phyloP scores from a whole-genome alignment of 345 rosid species.

The rapeseed (Brassica napus) region DNA sequence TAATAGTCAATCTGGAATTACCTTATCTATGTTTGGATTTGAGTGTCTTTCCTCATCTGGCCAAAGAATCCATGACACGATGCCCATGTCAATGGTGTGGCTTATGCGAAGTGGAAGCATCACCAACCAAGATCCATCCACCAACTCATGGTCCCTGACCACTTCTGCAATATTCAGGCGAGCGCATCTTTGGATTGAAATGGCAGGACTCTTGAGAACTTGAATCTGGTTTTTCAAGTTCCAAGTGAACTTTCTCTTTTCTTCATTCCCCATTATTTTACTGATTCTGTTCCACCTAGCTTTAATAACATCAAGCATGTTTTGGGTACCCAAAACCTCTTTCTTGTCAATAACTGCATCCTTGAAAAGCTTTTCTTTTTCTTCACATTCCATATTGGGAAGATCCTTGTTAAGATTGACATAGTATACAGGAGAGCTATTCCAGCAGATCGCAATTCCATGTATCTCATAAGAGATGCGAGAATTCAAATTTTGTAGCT shows the following conservation, averaged over 20 bases:
- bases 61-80: slow-evolving; percentile 94
- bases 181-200: slow-evolving; percentile 68
- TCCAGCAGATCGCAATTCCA: slow-evolving; percentile 95
- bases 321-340: slow-evolving; percentile 39
- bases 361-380: slow-evolving; percentile 37
- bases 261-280: slow-evolving; percentile 65
- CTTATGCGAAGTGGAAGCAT: slow-evolving; percentile 55
- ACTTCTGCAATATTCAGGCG: slow-evolving; percentile 45
- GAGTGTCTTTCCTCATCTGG: slow-evolving; percentile 96
- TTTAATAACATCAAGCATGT: slow-evolving; percentile 50
- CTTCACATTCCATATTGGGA: slow-evolving; percentile 47
- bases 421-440: slow-evolving; percentile 78
- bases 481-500: slow-evolving; percentile 51
- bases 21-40: slow-evolving; percentile 86
- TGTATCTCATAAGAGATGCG: slow-evolving; percentile 65
- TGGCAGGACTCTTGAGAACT: slow-evolving; percentile 66
- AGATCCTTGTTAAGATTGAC: slow-evolving; percentile 81
- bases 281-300: slow-evolving; percentile 73
- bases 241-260: slow-evolving; percentile 78
- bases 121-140: slow-evolving; percentile 54
- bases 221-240: slow-evolving; percentile 87
- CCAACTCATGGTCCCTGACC: slow-evolving; percentile 48
- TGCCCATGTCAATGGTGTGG: slow-evolving; percentile 68
- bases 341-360: slow-evolving; percentile 43
- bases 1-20: slow-evolving; percentile 36